Conservation (phyloP, 768 basidiomycete species). For the Boletus rex-veris region DNA sequence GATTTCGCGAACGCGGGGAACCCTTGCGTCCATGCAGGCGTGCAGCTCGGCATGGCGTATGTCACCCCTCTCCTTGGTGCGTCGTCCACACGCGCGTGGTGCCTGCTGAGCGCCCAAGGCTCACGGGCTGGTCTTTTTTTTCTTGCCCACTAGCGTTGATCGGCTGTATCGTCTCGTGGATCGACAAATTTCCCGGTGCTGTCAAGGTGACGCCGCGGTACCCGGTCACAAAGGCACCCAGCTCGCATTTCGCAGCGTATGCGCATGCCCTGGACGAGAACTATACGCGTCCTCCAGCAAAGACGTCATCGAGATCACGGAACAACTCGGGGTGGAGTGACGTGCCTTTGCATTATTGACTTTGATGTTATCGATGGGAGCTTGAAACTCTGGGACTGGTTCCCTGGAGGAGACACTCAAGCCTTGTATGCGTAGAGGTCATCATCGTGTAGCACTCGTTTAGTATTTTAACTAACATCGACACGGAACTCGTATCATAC, state of each 20-base stretch:
- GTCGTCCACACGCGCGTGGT: not conserved
- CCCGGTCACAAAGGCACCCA: slow-evolving; percentile 30
- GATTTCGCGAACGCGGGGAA: slow-evolving; percentile 26
- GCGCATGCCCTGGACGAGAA: slow-evolving; percentile 22
- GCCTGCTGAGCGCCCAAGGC: not conserved
- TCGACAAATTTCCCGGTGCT: slow-evolving; percentile 28
- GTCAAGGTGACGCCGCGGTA: slow-evolving; percentile 25
- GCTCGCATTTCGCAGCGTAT: slow-evolving; percentile 24
- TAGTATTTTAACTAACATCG: not conserved
- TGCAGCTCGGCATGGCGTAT: slow-evolving; percentile 31
- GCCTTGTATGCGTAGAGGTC: not conserved
- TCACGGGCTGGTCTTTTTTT: not conserved
- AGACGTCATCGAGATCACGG: slow-evolving; percentile 3
- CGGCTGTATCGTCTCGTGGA: slow-evolving; percentile 24
- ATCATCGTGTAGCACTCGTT: slow-evolving; percentile 4
- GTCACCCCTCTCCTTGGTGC: slow-evolving; percentile 27
- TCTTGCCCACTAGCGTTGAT: slow-evolving; percentile 13
- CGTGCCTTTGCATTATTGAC: slow-evolving; percentile 16
- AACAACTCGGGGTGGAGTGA: slow-evolving; percentile 23
- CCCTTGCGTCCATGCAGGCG: slow-evolving; percentile 21
- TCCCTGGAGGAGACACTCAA: slow-evolving; percentile 1
- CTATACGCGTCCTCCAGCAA: slow-evolving; percentile 13
- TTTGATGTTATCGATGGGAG: not conserved
- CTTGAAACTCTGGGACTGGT: slow-evolving; percentile 13
- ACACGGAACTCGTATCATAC: too few species aligned